Base-by-base conservation (phyloP, 2,329 filamentous ascomycete species). In the Pyrenochaeta sp. region DNA sequence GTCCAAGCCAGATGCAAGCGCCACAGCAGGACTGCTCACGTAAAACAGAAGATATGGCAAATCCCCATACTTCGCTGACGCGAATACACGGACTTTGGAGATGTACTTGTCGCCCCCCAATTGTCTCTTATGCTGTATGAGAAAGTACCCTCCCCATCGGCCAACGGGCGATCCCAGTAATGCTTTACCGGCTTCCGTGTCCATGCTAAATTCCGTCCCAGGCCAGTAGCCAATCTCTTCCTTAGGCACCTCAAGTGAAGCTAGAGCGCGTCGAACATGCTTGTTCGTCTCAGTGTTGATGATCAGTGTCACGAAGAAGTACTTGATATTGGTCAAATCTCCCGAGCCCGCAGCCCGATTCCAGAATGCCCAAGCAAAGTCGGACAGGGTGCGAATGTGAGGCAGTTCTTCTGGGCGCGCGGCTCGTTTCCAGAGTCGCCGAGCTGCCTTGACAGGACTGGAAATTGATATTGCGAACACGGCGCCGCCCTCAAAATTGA, bases 321-420 rank as follows among this genome's bases (percentile, higher is more conserved):
- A 63, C 7, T 34, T 41, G 18, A 61, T 55, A 5, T 57, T 54
- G 4, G 28, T 24, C 14, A 57, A 27, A 9, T 46, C 41, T 1
- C 38, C 35, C 5, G 23, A 11, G 1, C 17, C 21, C 2, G 14
- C 18, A 9, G 35, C 44, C 3, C 49, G 46, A 13, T 50, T 41
- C 55, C 60, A 61, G 27, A 44, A 51, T 7, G 53, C 55, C 60
- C 58, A 63, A 8, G 58, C 38, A 14, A 63, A 34, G 4, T 63
- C 55, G 7, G 55, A 55, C 14, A 51, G 27, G 6, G 44, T 41
- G 6, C 42, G 36, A n/a, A 63, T 51, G 9, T 41, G 39, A 14
- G 55, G 60, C 2, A 61, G 50, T 34, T 61, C 51, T 2, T 49
- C 40, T 2, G 31, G 6, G 6, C 29, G 29, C 2, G 42, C 29